Evolutionary conservation across 805 yeast species (phyloP), one percentile per base, ranked within the genome.

Genomic region (Kockiozyma suomiensis): DNA sequence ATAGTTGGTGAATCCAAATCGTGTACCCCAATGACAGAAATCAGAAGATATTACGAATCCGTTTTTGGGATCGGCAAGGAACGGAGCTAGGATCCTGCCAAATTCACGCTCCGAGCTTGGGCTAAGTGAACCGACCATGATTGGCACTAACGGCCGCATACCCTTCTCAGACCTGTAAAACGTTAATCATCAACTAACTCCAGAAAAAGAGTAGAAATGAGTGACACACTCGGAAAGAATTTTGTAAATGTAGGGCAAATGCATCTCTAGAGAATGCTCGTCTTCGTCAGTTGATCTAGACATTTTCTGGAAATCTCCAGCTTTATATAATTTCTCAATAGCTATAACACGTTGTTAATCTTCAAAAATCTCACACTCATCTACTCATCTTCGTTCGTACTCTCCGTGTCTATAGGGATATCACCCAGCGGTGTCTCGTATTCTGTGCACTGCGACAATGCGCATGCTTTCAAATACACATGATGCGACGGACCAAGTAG

Each of bases 231-330:
- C 67, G 23, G 75, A 67, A 8, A 85, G 78, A 55, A 80, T 74
- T 59, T 82, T 79, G 67, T 82, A 79, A 7, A 89, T 75, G 61
- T 82, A 85, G 0, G 98, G 97, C 70, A 87, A 81, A 73, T 94
- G 98, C 97, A 94, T 89, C 70, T 94, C 99, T 69, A 94, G 83
- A 53, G 94, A 86, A 72, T 94, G 99, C 72, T 94, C 99, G 17
- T 86, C 87, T 60, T 85, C 84, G 72, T 94, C 99, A 13, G 79
- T 79, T 0, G 77, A 80, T 1, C 72, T 63, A 28, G 78, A 72
- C 96, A 91, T 87, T 56, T 71, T 73, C 59, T 77, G 75, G 66
- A 88, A 85, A 4, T 79, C 64, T 1, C 74, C 73, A 2, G 78
- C 69, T n/a, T 73, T 73, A 26, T 68, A 57, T 15, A 78, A 63